phyloP scores from a whole-genome alignment of 2,329 filamentous ascomycete species.

The Colletotrichum endophyticum region DNA sequence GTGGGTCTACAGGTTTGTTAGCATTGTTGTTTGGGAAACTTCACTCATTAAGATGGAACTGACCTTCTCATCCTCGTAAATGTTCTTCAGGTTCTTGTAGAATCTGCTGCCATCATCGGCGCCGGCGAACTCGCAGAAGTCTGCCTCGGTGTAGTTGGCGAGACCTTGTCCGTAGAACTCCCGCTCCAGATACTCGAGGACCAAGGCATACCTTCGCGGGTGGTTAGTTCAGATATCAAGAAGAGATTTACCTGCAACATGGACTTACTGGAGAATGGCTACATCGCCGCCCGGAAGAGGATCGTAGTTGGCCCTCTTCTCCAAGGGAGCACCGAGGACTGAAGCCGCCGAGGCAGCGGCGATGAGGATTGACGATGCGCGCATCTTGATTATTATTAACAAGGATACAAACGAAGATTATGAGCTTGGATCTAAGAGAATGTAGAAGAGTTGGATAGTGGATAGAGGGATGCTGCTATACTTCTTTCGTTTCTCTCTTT shows the following conservation, averaged over 20 bases:
- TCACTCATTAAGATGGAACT: not conserved
- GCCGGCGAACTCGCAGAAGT: constrained; percentile 59
- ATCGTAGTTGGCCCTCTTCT: constrained; percentile 23
- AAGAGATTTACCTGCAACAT: not conserved
- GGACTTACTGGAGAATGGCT: constrained; percentile 36
- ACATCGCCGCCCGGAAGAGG: constrained; percentile 24
- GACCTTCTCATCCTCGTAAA: constrained; percentile 58
- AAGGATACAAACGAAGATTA: not conserved
- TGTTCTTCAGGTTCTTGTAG: constrained; percentile 62
- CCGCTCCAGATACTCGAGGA: constrained; percentile 63
- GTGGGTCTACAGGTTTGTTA: constrained; percentile 43
- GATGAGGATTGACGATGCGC: constrained; percentile 4
- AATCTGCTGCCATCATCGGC: constrained; percentile 41
- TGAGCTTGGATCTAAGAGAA: not conserved
- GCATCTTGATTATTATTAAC: not conserved
- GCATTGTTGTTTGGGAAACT: not conserved
- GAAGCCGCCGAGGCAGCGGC: constrained; percentile 1
- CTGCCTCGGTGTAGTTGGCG: constrained; percentile 55
- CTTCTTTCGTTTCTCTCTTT: not conserved
- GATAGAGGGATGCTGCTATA: not conserved
- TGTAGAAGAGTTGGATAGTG: not conserved
- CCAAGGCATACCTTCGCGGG: constrained; percentile 43
- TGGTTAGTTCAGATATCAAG: not conserved
- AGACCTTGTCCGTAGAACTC: constrained; percentile 68
- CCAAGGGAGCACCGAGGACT: constrained; percentile 6